phyloP scores from a whole-genome alignment of 2,329 filamentous ascomycete genomes.

The Plectosphaerella cucumerina region DNA sequence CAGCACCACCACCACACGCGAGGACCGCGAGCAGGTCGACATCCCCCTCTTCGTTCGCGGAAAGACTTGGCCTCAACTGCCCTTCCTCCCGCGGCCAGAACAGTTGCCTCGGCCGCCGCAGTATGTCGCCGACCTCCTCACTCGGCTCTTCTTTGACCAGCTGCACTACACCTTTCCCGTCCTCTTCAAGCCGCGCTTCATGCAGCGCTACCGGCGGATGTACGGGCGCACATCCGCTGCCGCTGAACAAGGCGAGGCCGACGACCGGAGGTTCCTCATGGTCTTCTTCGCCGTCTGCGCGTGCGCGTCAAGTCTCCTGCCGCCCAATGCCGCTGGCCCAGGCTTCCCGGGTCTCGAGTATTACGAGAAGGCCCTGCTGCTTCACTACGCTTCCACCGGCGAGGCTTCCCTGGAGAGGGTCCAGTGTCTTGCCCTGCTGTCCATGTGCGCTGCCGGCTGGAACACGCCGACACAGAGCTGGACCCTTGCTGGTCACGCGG shows the following conservation, averaged over 20 bases:
- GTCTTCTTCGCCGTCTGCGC: constrained; percentile 25
- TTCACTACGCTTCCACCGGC: constrained; percentile 18
- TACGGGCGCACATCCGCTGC: constrained; percentile 1
- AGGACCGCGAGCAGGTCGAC: constrained; percentile 12
- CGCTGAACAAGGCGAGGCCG: neutral
- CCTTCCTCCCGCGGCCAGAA: constrained; percentile 19
- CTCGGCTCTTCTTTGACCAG: constrained; percentile 22
- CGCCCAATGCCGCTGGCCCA: constrained; percentile 7
- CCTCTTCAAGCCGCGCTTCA: constrained; percentile 20
- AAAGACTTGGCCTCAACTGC: constrained; percentile 19
- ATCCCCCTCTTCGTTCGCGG: constrained; percentile 22
- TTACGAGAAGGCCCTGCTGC: constrained; percentile 18
- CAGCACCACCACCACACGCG: neutral
- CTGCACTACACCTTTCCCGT: constrained; percentile 23
- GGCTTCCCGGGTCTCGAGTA: constrained; percentile 16
- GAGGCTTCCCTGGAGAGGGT: constrained; percentile 21
- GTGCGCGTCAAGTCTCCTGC: constrained; percentile 19
- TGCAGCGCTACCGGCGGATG: constrained; percentile 15
- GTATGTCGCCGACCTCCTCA: constrained; percentile 21
- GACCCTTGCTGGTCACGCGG: constrained; percentile 20
- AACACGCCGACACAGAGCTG: constrained; percentile 24
- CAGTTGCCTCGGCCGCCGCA: constrained; percentile 19
- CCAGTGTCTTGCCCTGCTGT: constrained; percentile 21
- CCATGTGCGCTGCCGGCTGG: constrained; percentile 24
- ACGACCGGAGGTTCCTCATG: constrained; percentile 17